Base-by-base conservation (phyloP, 1,284 basidiomycete genomes). In the Cryptococcus sp. region DNA sequence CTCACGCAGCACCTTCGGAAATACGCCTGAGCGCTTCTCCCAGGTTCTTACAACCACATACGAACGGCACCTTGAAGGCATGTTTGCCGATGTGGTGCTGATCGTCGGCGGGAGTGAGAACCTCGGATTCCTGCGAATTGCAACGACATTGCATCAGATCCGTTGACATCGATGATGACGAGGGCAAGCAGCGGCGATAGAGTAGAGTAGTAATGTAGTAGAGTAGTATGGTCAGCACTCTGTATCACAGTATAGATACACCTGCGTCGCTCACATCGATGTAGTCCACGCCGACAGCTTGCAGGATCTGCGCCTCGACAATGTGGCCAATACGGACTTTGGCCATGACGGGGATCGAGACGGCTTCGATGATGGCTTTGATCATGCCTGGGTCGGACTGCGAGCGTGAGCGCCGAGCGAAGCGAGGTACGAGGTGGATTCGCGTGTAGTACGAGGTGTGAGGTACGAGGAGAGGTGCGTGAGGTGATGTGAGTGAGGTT, bases 351-450 rank as follows among this genome's bases (percentile, higher is more conserved):
- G 82, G 93, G 71, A 96, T 93, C 23, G 91, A 93, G 48, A 95
- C 91, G 31, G 90, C 86, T 57, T 88, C 88, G 67, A 93, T 89
- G 78, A 97, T 97, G 75, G 90, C 86, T 80, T 97, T 97, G 83
- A 99, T 98, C 89, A 98, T 92, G 59, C 86, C 83, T 11, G 94
- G 94, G 81, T 97, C 94, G 74, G 90, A 93, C 91, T 93, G 71
- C 16, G 57, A 59, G 39, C 11, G n/a, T 11, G 11, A n/a, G n/a
- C n/a, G 39, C 39, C 39, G n/a, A 41, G 39, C 11, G n/a, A n/a
- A 41, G 39, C 11, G 39, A 11, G n/a, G 39, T 11, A n/a, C n/a
- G 39, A 11, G n/a, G 39, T 41, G 11, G 39, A 41, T 11, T 11
- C 39, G 39, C 11, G 39, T 41, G 39, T 41, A n/a, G 11, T 11